These are phyloP conservation scores for Fragaria vesca DNA, from an alignment of 306 rosid genomes.

Conservation along the genomic window DNA sequence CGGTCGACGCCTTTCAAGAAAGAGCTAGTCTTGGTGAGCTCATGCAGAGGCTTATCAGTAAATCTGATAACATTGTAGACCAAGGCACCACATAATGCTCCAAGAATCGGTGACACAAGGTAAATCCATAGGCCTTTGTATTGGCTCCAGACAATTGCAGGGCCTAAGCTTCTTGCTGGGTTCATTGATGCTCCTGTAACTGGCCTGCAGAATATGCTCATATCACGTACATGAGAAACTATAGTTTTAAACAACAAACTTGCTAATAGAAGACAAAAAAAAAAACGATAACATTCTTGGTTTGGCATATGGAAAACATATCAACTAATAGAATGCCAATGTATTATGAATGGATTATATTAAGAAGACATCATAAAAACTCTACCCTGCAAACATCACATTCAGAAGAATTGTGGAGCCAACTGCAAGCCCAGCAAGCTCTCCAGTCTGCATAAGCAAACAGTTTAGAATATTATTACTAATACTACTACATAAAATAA, in stretches of 20 bases:
- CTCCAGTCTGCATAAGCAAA: constrained; percentile 59
- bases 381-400: constrained; percentile 72
- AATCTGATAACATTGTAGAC: constrained; percentile 57
- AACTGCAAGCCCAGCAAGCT: constrained; percentile 82
- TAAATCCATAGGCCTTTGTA: constrained; percentile 70
- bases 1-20: constrained; percentile 36
- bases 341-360: not conserved
- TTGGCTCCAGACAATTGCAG: constrained; percentile 50
- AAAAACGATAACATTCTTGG: not conserved
- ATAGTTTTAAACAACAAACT: not conserved
- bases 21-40: constrained; percentile 61
- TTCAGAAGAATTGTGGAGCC: constrained; percentile 74
- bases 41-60: constrained; percentile 58
- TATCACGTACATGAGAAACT: not conserved
- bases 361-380: not conserved
- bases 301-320: constrained; percentile 3
- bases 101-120: constrained; percentile 43
- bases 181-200: constrained; percentile 89
- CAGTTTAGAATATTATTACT: not conserved
- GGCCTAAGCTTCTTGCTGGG: constrained; percentile 86
- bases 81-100: constrained; percentile 67
- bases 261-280: not conserved
- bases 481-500: not conserved
- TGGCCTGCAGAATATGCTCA: constrained; percentile 43
- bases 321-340: not conserved